Evolutionary conservation across 768 basidiomycete genomes (phyloP).

Genomic region (Boletus rubropictus): DNA sequence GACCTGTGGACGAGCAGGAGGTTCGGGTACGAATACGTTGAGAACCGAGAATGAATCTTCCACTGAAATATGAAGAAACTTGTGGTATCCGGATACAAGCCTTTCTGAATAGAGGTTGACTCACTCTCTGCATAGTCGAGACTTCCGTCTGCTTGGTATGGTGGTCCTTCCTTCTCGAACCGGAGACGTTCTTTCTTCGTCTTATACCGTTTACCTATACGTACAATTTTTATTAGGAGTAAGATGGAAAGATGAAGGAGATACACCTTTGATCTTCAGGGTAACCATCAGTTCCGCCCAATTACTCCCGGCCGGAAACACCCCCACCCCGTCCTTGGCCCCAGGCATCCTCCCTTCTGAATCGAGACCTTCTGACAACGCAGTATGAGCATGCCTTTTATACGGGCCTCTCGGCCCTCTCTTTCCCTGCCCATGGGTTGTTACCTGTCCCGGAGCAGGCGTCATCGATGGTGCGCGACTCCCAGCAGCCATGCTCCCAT

Average conservation of each 20-base stretch:
- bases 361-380: conserved; percentile 48
- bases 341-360: conserved; percentile 70
- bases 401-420: conserved; percentile 50
- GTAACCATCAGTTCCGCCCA: conserved; percentile 69
- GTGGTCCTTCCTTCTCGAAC: conserved; percentile 74
- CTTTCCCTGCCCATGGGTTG: conserved; percentile 16
- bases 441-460: conserved; percentile 27
- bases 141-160: conserved; percentile 68
- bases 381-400: conserved; percentile 42
- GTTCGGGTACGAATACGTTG: conserved; percentile 56
- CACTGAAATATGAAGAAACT: conserved; percentile 38
- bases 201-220: conserved; percentile 59
- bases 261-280: conserved; percentile 66
- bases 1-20: conserved; percentile 48
- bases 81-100: neutral
- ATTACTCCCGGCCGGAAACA: conserved; percentile 64
- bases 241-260: neutral
- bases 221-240: neutral
- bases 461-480: conserved; percentile 43
- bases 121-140: conserved; percentile 66
- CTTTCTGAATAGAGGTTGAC: conserved; percentile 18
- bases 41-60: conserved; percentile 74
- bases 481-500: conserved; percentile 37
- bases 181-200: conserved; percentile 77
- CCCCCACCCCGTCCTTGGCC: conserved; percentile 67